phyloP scores from a whole-genome alignment of 805 yeast species.

The Torulaspora delbrueckii region DNA sequence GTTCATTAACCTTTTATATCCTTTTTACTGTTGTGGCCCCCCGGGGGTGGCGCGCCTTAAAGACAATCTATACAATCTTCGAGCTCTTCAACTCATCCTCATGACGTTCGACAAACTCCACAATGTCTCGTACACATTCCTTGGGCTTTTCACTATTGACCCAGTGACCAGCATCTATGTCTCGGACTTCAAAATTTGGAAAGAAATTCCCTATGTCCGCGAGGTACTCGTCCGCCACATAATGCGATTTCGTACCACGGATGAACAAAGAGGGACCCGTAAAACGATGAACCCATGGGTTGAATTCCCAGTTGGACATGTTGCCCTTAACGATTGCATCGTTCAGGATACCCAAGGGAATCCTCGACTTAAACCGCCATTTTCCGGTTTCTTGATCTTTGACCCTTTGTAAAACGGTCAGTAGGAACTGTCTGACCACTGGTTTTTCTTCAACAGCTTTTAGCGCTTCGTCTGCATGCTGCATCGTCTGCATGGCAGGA shows the following conservation, averaged over 20 bases:
- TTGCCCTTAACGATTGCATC: conserved; percentile 59
- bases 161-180: conserved; percentile 90
- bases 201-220: conserved; percentile 70
- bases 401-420: conserved; percentile 40
- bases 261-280: conserved; percentile 72
- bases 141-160: conserved; percentile 79
- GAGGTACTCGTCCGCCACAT: conserved; percentile 77
- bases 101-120: conserved; percentile 53
- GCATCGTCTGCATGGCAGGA: conserved; percentile 42
- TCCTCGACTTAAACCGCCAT: conserved; percentile 33
- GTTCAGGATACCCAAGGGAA: conserved; percentile 70
- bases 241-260: conserved; percentile 69
- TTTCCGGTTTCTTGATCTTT: conserved; percentile 27
- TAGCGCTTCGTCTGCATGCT: conserved; percentile 65
- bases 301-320: conserved; percentile 75
- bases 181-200: conserved; percentile 70
- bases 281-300: conserved; percentile 49
- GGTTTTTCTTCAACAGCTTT: conserved; percentile 55
- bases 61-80: background rate
- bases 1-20: background rate
- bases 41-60: background rate
- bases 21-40: background rate
- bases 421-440: conserved; percentile 67
- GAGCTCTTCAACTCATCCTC: conserved; percentile 26
- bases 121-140: conserved; percentile 60